Evolutionary conservation across 176 grass and related monocot genomes (phyloP), one percentile per base, ranked within the genome.

Genomic region (Cenchrus purpureus): DNA sequence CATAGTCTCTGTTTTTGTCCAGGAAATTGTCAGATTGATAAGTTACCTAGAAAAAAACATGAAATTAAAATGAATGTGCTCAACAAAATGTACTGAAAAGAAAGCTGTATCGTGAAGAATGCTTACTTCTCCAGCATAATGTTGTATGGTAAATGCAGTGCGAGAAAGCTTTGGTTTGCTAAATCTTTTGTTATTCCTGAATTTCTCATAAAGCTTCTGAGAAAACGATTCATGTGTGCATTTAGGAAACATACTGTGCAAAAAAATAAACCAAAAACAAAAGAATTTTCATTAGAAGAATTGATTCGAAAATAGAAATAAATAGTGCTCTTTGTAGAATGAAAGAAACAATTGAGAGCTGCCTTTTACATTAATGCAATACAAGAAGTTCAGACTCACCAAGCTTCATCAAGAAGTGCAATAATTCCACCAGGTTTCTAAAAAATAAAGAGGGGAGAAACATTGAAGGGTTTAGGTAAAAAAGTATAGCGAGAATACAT

Each of bases 1-100:
- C 94, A 94, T 94, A 97, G 78, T 97, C 94, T 86, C 93, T 97
- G 83, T 97, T 97, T 86, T 97, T 97, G 82, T 97, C 94, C 74
- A 97, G 82, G 79, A 97, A 97, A 74, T 97, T 68, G 82, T 94
- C 89, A 82, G 94, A 91, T 50, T 94, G 85, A 88, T 97, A 97
- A 17, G 40, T 90, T 86, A 97, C 94, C 94, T 97, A 87, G 89
- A 82, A 83, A 82, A 12, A 80, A 76, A 34, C 60, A 61, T 32
- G 56, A 81, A 42, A 80, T 59, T 85, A 19, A 76, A 89, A 81
- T n/a, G 62, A 68, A 50, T 68, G 42, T 59, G 79, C 63, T 68
- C 34, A 81, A 81, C 20, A 45, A 54, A 81, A 77, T 81, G 32
- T 40, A 81, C 25, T 81, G 50, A 45, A 37, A 67, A 82, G 64